Evolutionary conservation across 129 eudicot genomes (phyloP).

Genomic region (Chrysanthemum makinoi): DNA sequence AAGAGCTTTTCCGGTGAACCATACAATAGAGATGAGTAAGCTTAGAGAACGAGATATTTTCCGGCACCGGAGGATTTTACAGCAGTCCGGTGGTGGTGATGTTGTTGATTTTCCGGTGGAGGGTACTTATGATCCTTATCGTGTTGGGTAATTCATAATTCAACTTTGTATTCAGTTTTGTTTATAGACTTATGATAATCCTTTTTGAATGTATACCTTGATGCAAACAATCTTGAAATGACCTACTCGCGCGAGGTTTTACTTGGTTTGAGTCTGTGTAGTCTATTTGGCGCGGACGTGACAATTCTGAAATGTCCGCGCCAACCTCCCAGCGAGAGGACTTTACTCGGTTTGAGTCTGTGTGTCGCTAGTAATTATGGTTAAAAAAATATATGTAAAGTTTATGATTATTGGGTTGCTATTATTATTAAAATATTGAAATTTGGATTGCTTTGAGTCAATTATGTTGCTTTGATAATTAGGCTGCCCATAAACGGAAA

Average conservation of each 20-base stretch:
- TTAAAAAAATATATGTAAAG: no score
- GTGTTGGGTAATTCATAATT: conserved; percentile 65
- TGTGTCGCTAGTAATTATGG: no score
- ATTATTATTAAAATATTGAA: no score
- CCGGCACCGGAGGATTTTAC: conserved; percentile 71
- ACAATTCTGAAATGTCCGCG: no score
- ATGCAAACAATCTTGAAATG: no score
- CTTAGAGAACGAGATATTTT: conserved; percentile 58
- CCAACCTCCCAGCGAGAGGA: no score
- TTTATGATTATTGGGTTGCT: no score
- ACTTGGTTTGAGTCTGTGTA: no score
- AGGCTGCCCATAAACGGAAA: not conserved
- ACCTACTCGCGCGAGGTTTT: no score
- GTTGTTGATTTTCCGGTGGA: conserved; percentile 73
- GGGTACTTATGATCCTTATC: conserved; percentile 86
- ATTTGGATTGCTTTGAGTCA: no score
- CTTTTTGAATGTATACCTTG: conserved; percentile 17
- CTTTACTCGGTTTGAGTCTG: no score
- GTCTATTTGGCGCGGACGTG: no score
- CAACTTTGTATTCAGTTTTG: not conserved
- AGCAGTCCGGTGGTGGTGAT: conserved; percentile 32
- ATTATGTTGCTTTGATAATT: not conserved
- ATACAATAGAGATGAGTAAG: conserved; percentile 58
- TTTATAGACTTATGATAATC: conserved; percentile 30
- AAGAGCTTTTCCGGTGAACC: conserved; percentile 77